These are phyloP conservation scores for Aspergillus sp. DNA, from an alignment of 2,329 filamentous ascomycete genomes.

Conservation along the genomic window DNA sequence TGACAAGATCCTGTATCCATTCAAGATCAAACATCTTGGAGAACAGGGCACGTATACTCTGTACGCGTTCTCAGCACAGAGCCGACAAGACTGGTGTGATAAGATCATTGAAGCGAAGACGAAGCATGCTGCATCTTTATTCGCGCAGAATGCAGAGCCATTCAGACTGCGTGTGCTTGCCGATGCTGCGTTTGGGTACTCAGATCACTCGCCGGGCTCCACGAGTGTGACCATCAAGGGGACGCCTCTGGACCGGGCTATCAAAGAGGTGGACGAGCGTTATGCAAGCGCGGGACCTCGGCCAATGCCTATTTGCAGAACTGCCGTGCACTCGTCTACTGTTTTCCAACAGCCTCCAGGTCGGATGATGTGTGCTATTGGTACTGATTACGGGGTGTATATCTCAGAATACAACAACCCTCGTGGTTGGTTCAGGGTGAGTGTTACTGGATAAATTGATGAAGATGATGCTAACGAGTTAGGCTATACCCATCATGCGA, in stretches of 20 bases:
- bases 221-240: constrained; percentile 77
- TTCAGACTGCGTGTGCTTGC: constrained; percentile 90
- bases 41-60: constrained; percentile 82
- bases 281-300: constrained; percentile 60
- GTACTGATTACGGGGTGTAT: constrained; percentile 91
- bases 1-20: constrained; percentile 84
- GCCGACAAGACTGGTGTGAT: constrained; percentile 81
- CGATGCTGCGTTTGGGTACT: constrained; percentile 70
- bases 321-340: constrained; percentile 87
- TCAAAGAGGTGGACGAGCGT: constrained; percentile 77
- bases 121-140: constrained; percentile 79
- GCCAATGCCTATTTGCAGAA: constrained; percentile 73
- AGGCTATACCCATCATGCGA: constrained; percentile 70
- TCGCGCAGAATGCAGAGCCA: constrained; percentile 90
- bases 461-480: constrained; percentile 26
- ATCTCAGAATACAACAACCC: constrained; percentile 85
- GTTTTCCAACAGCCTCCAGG: constrained; percentile 77
- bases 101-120: constrained; percentile 96
- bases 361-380: constrained; percentile 84
- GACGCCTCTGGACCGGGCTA: constrained; percentile 86
- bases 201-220: constrained; percentile 48
- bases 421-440: constrained; percentile 82
- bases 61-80: constrained; percentile 72
- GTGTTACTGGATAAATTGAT: constrained; percentile 23
- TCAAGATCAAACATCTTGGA: constrained; percentile 91